Conservation (phyloP, 805 yeast genomes). For the Ogataea dorogensis region DNA sequence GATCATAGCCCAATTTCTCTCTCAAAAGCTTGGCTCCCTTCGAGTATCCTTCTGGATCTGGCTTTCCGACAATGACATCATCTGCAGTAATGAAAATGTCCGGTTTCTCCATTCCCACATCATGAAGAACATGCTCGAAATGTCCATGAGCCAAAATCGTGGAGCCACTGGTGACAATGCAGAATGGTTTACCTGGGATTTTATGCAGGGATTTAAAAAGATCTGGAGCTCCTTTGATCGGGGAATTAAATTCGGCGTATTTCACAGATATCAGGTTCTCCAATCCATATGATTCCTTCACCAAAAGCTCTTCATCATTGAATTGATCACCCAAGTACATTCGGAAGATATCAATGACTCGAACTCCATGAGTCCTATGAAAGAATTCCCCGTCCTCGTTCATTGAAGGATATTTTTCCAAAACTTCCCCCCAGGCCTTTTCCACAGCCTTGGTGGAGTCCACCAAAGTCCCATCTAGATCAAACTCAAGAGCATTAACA, state of each 20-base stretch:
- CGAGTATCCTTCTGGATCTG: constrained; percentile 81
- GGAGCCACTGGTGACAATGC: constrained; percentile 85
- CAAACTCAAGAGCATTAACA: constrained; percentile 50
- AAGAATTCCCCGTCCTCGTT: constrained; percentile 48
- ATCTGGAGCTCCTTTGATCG: constrained; percentile 73
- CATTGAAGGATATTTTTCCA: constrained; percentile 60
- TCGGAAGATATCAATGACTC: constrained; percentile 76
- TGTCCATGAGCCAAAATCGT: constrained; percentile 73
- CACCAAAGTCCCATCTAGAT: constrained; percentile 85
- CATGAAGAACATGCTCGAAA: constrained; percentile 62
- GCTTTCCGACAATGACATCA: constrained; percentile 77
- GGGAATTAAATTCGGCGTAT: constrained; percentile 69
- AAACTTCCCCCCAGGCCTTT: constrained; percentile 75
- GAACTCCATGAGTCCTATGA: constrained; percentile 76
- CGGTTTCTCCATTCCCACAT: constrained; percentile 49
- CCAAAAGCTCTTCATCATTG: constrained; percentile 16
- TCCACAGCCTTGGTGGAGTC: constrained; percentile 81
- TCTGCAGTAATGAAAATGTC: constrained; percentile 80
- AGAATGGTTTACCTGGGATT: constrained; percentile 64
- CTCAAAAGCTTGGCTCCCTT: constrained; percentile 50
- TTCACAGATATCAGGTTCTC: constrained; percentile 70
- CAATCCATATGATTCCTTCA: constrained; percentile 33
- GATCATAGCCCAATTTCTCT: constrained; percentile 30
- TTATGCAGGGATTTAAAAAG: constrained; percentile 48
- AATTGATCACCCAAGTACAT: constrained; percentile 55